Conservation (phyloP, 2,329 filamentous ascomycete genomes). For the Pseudogymnoascus sp. region DNA sequence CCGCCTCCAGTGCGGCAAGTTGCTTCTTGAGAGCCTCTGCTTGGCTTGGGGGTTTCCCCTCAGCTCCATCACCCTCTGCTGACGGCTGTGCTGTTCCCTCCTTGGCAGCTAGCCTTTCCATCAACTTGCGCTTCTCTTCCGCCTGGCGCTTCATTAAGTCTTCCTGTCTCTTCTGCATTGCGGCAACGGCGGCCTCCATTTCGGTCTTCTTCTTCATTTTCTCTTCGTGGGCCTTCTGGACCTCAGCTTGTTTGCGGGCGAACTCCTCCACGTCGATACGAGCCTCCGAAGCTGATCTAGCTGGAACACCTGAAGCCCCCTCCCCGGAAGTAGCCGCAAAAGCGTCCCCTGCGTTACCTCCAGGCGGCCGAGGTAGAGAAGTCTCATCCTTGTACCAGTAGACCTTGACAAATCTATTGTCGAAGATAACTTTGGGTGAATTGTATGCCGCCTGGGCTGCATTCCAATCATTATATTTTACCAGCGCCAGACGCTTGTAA, state of each 20-base stretch:
- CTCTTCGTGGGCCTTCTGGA: slow-evolving; percentile 60
- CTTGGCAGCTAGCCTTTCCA: slow-evolving; percentile 54
- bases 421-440: slow-evolving; percentile 73
- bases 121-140: slow-evolving; percentile 54
- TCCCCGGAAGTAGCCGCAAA: slow-evolving; percentile 24
- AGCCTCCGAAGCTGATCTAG: slow-evolving; percentile 19
- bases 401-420: slow-evolving; percentile 79
- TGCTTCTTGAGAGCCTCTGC: slow-evolving; percentile 62
- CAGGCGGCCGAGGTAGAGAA: slow-evolving; percentile 24
- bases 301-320: slow-evolving; percentile 18
- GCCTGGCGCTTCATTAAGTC: slow-evolving; percentile 55
- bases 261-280: slow-evolving; percentile 62
- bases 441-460: slow-evolving; percentile 62
- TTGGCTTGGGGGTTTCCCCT: slow-evolving; percentile 33
- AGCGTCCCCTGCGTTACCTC: slow-evolving; percentile 12
- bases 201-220: slow-evolving; percentile 54
- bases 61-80: slow-evolving; percentile 19
- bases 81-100: slow-evolving; percentile 22
- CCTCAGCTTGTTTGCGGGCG: slow-evolving; percentile 58
- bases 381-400: slow-evolving; percentile 61
- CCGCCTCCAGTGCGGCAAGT: slow-evolving; percentile 63
- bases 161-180: slow-evolving; percentile 56
- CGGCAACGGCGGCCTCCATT: slow-evolving; percentile 51
- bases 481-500: slow-evolving; percentile 57
- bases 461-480: slow-evolving; percentile 60